Evolutionary conservation across 2,329 filamentous ascomycete genomes (phyloP), one percentile per base, ranked within the genome.

Genomic region (Arthrobotrys megalospora): DNA sequence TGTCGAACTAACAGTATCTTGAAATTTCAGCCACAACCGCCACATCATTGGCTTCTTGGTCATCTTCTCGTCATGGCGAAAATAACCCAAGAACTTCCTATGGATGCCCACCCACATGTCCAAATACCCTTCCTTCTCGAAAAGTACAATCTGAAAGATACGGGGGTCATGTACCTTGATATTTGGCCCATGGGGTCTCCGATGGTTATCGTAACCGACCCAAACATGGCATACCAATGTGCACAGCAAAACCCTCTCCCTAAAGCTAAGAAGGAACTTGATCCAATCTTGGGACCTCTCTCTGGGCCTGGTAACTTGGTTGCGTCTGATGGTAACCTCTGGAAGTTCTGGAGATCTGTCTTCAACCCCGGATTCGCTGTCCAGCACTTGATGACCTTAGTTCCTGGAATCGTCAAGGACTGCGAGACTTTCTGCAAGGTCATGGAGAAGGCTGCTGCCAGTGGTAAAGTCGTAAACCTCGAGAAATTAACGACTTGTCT

Each of bases 341-440:
- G 85, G 85, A 85, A 84, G 79, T 79, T 64, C 47, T 82, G 82
- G 80, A 81, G 84, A 62, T 80, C 79, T 43, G 79, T 84, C 38
- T 85, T 85, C 81, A 85, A 85, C 77, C 83, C 83, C 2, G 85
- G 84, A 5, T 86, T 86, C 79, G 83, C 83, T 0, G 80, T 81
- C 8, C 83, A 81, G 67, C 85, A 86, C 70, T 65, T 86, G 34
- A 81, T 84, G 53, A 82, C 83, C 0, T 73, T 85, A 21, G 81
- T 84, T 1, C 84, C 84, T 1, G 79, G 71, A n/a, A 82, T 84
- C 52, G 75, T 84, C 8, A 82, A 84, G 21, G 83, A 80, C 80
- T 12, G 66, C 79, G 32, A 79, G 82, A 34, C 83, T 82, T 70
- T 80, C 80, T 38, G 81, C 81, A 24, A 75, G 77, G 24, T 80